These are phyloP conservation scores for Psilocybe cubensis DNA, from an alignment of 768 basidiomycete genomes.

Conservation along the genomic window DNA sequence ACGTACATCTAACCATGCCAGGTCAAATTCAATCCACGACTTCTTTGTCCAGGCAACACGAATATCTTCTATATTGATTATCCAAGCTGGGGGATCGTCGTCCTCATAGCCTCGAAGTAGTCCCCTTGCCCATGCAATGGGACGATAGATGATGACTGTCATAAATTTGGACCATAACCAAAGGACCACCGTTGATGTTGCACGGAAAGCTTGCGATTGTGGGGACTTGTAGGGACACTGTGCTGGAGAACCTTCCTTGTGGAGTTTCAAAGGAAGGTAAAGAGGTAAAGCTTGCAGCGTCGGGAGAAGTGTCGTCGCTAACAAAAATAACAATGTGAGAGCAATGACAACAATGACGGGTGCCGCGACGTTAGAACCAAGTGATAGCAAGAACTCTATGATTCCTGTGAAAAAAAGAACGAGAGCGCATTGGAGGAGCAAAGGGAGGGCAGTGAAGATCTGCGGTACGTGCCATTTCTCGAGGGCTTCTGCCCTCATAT, in stretches of 20 bases:
- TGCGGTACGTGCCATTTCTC: conserved; percentile 28
- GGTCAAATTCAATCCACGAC: conserved; percentile 13
- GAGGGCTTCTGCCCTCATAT: conserved; percentile 30
- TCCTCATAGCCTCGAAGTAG: background rate
- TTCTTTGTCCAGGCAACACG: conserved; percentile 10
- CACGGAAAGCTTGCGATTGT: conserved; percentile 16
- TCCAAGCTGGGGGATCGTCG: conserved; percentile 2
- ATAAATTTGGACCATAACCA: conserved; percentile 13
- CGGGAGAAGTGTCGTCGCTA: conserved; percentile 11
- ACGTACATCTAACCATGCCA: conserved; percentile 13
- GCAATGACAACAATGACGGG: conserved; percentile 5
- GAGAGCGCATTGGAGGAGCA: conserved; percentile 30
- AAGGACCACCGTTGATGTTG: conserved; percentile 2
- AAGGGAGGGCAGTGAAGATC: conserved; percentile 27
- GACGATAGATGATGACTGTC: background rate
- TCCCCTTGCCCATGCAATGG: background rate
- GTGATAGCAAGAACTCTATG: conserved; percentile 19
- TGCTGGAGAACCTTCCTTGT: conserved; percentile 9
- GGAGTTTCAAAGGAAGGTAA: conserved; percentile 9
- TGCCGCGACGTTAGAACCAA: conserved; percentile 5
- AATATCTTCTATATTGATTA: conserved; percentile 8
- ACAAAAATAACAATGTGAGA: conserved; percentile 8
- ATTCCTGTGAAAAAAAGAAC: conserved; percentile 32
- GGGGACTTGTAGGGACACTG: conserved; percentile 16
- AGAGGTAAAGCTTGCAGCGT: conserved; percentile 13